Evolutionary conservation across 1,284 basidiomycete species (phyloP), one percentile per base, ranked within the genome.

Genomic region (Boletus sp.): DNA sequence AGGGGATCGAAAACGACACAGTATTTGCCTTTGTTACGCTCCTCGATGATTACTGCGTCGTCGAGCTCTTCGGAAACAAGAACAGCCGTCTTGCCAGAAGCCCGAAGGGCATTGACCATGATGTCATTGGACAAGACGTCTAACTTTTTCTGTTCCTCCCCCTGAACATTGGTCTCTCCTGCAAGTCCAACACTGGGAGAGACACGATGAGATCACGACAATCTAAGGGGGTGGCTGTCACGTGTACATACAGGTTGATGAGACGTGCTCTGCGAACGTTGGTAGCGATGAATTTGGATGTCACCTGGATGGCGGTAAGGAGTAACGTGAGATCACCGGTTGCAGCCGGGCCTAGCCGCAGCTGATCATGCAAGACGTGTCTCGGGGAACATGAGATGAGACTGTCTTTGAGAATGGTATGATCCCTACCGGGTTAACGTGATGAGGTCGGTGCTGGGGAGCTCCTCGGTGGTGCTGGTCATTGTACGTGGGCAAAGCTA

Each of bases 141-240:
- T 57, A 99, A 84, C 79, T 99, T 99, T 84, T 99, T 99, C 82
- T 99, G 97, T 74, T 98, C 97, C 75, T 99, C 97, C 51, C 97
- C 97, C 76, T 97, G 94, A 15, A 97, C 91, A 73, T 99, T 99
- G 48, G 91, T 91, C 70, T 96, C 93, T 22, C 97, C 97, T 13
- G 97, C 97, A 22, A 96, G 83, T 37, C 97, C 97, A 67, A 99
- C 90, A 29, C 94, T 95, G 67, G 29, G 43, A 4, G 8, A 20
- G 56, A 59, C 29, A 29, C 45, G 57, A 44, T 63, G 35, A 65
- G 60, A 41, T 50, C 36, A 33, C 24, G 43, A 44, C 7, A 2
- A 20, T 31, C 29, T 22, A 29, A 6, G 29, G 24, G 4, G 42
- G 43, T 12, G 15, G 47, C 3, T 24, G n/a, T 44, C 45, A 44